Evolutionary conservation across 371 early-diverging fungal genomes (phyloP).

Genomic region (Syncephalastrum sp.): DNA sequence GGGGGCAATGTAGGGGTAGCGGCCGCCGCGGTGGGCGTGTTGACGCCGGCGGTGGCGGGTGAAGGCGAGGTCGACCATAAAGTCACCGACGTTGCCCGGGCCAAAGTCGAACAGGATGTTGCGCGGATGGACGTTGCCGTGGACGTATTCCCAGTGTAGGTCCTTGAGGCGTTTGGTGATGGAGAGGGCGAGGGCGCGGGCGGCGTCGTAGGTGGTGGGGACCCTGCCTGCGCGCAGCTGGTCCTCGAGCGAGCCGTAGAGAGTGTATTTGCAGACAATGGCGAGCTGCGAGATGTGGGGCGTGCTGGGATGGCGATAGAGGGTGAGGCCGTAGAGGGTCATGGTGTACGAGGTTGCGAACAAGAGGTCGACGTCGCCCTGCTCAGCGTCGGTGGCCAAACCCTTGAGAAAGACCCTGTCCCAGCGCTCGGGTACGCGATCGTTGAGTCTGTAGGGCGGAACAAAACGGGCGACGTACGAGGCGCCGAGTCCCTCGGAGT

Average conservation of each 20-base stretch:
- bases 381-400: conserved; percentile 31
- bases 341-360: conserved; percentile 1
- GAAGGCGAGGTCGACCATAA: conserved; percentile 36
- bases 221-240: conserved; percentile 23
- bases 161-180: conserved; percentile 44
- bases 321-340: conserved; percentile 35
- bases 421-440: conserved; percentile 43
- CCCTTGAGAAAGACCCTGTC: conserved; percentile 45
- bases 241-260: conserved; percentile 37
- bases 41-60: conserved; percentile 24
- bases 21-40: conserved; percentile 21
- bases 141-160: conserved; percentile 43
- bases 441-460: conserved; percentile 34
- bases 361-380: too few relatives aligned
- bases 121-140: conserved; percentile 47
- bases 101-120: conserved; percentile 40
- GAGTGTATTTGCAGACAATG: conserved; percentile 42
- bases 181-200: conserved; percentile 32
- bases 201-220: conserved; percentile 33
- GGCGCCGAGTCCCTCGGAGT: conserved; percentile 32
- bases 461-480: conserved; percentile 43
- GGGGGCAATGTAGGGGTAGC: conserved; percentile 47
- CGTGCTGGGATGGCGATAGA: conserved; percentile 22
- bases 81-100: conserved; percentile 35
- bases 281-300: conserved; percentile 8